Evolutionary conservation across 495 filamentous ascomycete species (phyloP), one percentile per base, ranked within the genome.

Genomic region (Bacidia gigantensis): DNA sequence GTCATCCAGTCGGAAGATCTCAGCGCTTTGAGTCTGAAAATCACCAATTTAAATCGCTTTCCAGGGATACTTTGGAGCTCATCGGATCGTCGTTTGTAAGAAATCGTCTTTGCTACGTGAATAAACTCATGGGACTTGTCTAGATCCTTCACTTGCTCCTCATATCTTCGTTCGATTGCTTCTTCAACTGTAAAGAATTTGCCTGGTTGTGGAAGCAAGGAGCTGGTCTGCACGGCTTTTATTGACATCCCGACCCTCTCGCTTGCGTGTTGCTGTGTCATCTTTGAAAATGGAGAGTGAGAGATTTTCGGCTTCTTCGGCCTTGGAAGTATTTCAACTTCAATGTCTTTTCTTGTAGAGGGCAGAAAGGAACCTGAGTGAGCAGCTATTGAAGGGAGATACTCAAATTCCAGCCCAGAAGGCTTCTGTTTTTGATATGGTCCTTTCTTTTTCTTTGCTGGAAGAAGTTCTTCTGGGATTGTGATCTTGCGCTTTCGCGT

Each of bases 111-210:
- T n/a, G 51, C 58, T 3, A 50, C 26, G 18, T 52, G 57, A 20
- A 55, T 24, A 7, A 51, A 51, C 11, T 32, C 26, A 25, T 48
- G n/a, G 12, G 51, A 41, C 21, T 51, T 44, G 11, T 23, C 3
- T 2, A 60, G 57, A 14, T 43, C 26, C 0, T 26, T 38, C 12
- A 57, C 18, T 42, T 60, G 55, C 26, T 55, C n/a, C 17, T 52
- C 12, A 39, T 57, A 60, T 39, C 49, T 23, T 24, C 56, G 50
- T 40, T 35, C 26, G 39, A 54, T 26, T 0, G 2, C n/a, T 17
- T 18, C 14, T 35, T 35, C 29, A 5, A 35, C 7, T 14, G 29
- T n/a, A n/a, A n/a, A n/a, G n/a, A n/a, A n/a, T n/a, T n/a, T n/a
- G n/a, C n/a, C n/a, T n/a, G n/a, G n/a, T n/a, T n/a, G n/a, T n/a